A percentile compares a stretch with the other conserved stretches of the same genome.
phyloP scores from a whole-genome alignment of 306 rosid species.

The Pyrus pyrifolia region DNA sequence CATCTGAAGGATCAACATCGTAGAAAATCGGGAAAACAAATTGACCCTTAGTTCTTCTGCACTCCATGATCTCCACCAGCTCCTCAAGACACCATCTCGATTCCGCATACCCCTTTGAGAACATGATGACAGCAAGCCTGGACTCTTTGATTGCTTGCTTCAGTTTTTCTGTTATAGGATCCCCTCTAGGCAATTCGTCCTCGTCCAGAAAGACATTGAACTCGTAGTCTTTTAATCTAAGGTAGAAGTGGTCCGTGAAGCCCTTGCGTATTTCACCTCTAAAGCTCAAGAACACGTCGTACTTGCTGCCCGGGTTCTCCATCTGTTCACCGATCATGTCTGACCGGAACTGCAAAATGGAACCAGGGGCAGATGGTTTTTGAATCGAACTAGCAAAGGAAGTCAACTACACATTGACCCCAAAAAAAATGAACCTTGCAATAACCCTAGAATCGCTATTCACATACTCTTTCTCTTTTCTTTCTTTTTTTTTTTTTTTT shows the following conservation, averaged over 20 bases:
- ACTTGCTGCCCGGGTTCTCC: too few relatives aligned
- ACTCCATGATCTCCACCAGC: not conserved
- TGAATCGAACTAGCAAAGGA: too few relatives aligned
- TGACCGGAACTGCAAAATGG: too few relatives aligned
- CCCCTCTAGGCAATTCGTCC: not conserved
- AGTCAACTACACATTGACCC: too few relatives aligned
- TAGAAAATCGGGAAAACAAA: too few relatives aligned
- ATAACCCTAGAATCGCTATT: too few relatives aligned
- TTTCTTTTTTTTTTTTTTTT: too few relatives aligned
- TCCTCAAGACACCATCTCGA: not conserved
- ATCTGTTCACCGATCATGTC: too few relatives aligned
- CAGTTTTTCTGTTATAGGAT: not conserved
- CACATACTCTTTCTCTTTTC: too few relatives aligned
- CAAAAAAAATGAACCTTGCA: too few relatives aligned
- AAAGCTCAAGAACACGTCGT: not conserved
- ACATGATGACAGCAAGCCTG: not conserved
- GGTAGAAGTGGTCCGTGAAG: not conserved
- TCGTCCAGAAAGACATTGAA: not conserved
- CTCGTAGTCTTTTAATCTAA: not conserved
- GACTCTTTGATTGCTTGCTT: not conserved
- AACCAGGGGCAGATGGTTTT: too few relatives aligned
- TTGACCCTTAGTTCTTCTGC: not conserved
- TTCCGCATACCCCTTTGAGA: not conserved
- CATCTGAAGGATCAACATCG: not conserved
- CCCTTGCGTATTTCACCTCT: rapidly evolving